Base-by-base conservation (phyloP, 768 basidiomycete species). In the Lactifluus pinguis region DNA sequence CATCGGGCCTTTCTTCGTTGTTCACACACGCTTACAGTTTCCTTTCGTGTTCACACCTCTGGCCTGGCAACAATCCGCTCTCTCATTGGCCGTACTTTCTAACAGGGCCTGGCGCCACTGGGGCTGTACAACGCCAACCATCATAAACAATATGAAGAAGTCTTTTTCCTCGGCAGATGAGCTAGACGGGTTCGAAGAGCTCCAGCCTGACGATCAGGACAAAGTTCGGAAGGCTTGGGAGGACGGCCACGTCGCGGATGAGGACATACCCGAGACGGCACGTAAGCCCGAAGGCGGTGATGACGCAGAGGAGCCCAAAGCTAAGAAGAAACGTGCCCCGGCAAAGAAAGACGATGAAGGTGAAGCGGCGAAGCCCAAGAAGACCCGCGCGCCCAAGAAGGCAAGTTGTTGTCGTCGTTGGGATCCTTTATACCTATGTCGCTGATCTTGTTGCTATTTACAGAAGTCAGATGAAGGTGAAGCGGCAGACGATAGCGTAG, bases 31-130 rank as follows among this genome's bases (percentile, higher is more conserved):
- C 19, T 38, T 14, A 21, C n/a, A 1, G 8, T 51, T 19, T n/a
- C 45, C 36, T 29, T 0, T 21, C 45, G 25, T 38, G 7, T 15
- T 32, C 10, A 30, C 41, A 5, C 5, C 38, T 32, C 29, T 21
- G 5, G 34, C 9, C 15, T 34, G 4, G 42, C 19, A 51, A 45
- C 17, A 34, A 30, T 50, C 30, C 49, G 4, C 4, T 52, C 21
- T 48, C 59, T 64, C n/a, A n/a, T 38, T 41, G 25, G 39, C 13
- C 6, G 29, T 2, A 8, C 44, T 21, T 51, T 19, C 38, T n/a
- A 53, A 30, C 50, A 91, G 89, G 69, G 71, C 78, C 38, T 95
- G 90, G 90, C 83, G 91, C 64, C 93, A 95, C 69, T 95, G 92
- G 92, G 92, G 92, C 19, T 95, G 93, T 69, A 79, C 81, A 7